These are phyloP conservation scores for Trifolium dubium DNA, from an alignment of 306 rosid species.

Conservation along the genomic window DNA sequence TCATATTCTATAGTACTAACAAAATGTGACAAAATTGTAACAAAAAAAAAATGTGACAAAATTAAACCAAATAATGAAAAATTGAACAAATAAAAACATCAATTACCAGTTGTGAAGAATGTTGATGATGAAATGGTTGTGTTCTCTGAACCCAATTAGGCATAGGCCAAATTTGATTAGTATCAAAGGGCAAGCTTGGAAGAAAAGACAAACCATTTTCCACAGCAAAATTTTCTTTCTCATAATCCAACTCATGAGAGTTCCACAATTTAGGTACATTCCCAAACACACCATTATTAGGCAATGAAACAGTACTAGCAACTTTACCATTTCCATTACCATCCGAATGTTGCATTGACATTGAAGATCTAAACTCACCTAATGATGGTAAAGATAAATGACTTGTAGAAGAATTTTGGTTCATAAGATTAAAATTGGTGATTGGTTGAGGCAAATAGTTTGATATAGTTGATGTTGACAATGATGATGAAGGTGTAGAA, in stretches of 20 bases:
- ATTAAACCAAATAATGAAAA: constrained; percentile 17
- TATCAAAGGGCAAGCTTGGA: constrained; percentile 52
- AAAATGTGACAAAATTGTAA: background rate
- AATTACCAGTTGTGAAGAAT: constrained; percentile 60
- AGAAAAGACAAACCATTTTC: constrained; percentile 56
- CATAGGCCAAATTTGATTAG: constrained; percentile 51
- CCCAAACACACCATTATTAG: constrained; percentile 49
- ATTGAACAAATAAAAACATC: constrained; percentile 3
- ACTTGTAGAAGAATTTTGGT: constrained; percentile 46
- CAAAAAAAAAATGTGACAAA: constrained; percentile 24
- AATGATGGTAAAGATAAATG: constrained; percentile 46
- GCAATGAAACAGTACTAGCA: constrained; percentile 46
- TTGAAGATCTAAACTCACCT: constrained; percentile 45
- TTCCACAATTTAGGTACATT: constrained; percentile 49
- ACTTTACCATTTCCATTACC: constrained; percentile 6
- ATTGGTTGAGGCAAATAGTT: constrained; percentile 45
- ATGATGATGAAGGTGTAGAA: constrained; percentile 21
- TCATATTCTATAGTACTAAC: background rate
- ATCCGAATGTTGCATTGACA: constrained; percentile 46
- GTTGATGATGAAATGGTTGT: constrained; percentile 53
- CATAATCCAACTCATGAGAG: constrained; percentile 50
- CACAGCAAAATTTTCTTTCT: constrained; percentile 41
- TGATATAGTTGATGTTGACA: constrained; percentile 39
- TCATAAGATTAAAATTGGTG: constrained; percentile 44
- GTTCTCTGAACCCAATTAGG: constrained; percentile 49